Base-by-base conservation (phyloP, 2,329 filamentous ascomycete genomes). In the Westerdykella sp. region DNA sequence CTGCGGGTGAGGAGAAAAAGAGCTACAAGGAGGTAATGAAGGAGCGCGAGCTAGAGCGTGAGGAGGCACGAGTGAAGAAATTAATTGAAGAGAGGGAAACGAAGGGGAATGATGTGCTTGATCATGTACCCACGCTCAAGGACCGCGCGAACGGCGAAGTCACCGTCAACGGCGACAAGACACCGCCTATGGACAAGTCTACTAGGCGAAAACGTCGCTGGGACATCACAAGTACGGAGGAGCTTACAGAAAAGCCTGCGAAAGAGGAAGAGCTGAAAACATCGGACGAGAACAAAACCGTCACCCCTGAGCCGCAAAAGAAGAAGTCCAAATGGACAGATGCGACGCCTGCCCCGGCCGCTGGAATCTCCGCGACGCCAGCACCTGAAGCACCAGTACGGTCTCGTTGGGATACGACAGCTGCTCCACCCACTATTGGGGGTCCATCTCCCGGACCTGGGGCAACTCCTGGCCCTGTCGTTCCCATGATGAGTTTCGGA, bases 11-110 rank as follows among this genome's bases (percentile, higher is more conserved):
- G 45, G 79, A 80, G 43, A 84, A 89, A 54, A 76, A 85, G 48
- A 91, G 81, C 47, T 98, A 97, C 65, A 81, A 86, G 55, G 87
- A 95, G 51, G 77, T 94, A 41, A 97, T 98, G 91, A 84, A 87
- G 53, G 76, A 84, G 53, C 85, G 89, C 42, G 91, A 98, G 55
- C 69, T 97, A 9, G 91, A 98, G 69, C 81, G 88, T 52, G 93
- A 98, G 70, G 93, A 98, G 69, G 87, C 91, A 58, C 81, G 91
- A 50, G 85, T 98, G 30, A 78, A 78, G 55, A 84, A 79, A 57
- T 76, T 87, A 41, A 93, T 98, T 50, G 80, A 85, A 54, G 84
- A 93, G 39, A 85, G 85, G 68, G 73, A 84, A 53, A 75, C 75
- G 25, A 75, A 78, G 52, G 75, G 77, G 51, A 78, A 81, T 57